Base-by-base conservation (phyloP, 306 rosid species). In the Vigna nakashimae region DNA sequence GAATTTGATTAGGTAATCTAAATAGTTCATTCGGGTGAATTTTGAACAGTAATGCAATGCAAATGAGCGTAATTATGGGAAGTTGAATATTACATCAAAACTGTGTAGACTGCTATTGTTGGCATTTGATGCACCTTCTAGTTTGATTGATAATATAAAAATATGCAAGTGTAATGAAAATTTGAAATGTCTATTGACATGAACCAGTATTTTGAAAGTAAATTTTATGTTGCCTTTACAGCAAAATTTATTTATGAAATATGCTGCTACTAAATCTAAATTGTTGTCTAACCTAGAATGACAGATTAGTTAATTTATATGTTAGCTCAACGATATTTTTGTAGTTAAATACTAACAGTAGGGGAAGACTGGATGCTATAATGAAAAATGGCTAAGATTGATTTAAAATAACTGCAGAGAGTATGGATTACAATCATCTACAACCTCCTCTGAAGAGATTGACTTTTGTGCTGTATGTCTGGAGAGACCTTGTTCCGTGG, bases 391-490 rank as follows among this genome's bases (percentile, higher is more conserved):
- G 56, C 74, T 79, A 60, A 81, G 56, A 69, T 84, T 46, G 66
- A 28, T 57, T 68, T 84, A 64, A 74, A 84, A 78, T 83, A 76
- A 80, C 63, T 84, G 85, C 91, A 92, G 99, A 84, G 99, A 92
- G 75, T 84, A 83, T 68, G 96, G 97, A 55, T 84, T 90, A 78
- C 92, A 88, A 84, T 87, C 94, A 17, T 81, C 88, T 77, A 73
- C 89, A 67, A 56, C 86, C 55, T 74, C 92, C 28, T 69, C 90
- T 4, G 90, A 88, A 18, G 98, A 92, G 63, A 78, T 85, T 57
- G 99, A 96, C 71, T 80, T 76, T 18, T 96, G 99, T 71, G 97
- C 97, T 15, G 97, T 96, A 69, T 96, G 98, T 88, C 75, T 96
- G 65, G 99, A 92, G 89, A 92, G 91, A 89, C 83, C 90, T 58